Evolutionary conservation across 106 monocot genomes (phyloP).

Genomic region (Vanilla planifolia): DNA sequence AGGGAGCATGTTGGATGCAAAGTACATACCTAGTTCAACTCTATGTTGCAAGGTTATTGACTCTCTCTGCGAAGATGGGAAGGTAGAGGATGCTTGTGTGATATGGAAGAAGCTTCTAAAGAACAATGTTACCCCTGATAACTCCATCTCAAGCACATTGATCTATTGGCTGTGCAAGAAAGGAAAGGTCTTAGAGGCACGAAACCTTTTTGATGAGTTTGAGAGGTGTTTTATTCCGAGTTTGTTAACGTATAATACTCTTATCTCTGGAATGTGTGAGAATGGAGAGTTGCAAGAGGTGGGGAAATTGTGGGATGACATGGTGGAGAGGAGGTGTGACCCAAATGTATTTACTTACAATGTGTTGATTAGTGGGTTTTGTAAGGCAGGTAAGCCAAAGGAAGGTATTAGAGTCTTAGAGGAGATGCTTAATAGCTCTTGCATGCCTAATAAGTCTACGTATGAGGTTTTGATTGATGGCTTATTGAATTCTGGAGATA

Average conservation of each 20-base stretch:
- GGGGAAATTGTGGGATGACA: slow-evolving; percentile 79
- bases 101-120: slow-evolving; percentile 63
- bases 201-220: slow-evolving; percentile 62
- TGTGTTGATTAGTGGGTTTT: slow-evolving; percentile 71
- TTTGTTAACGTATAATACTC: slow-evolving; percentile 54
- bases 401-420: slow-evolving; percentile 49
- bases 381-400: slow-evolving; percentile 37
- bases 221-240: slow-evolving; percentile 53
- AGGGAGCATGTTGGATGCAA: slow-evolving; percentile 45
- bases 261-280: slow-evolving; percentile 74
- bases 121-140: slow-evolving; percentile 63
- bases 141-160: slow-evolving; percentile 59
- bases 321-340: slow-evolving; percentile 53
- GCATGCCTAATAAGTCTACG: slow-evolving; percentile 29
- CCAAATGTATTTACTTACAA: slow-evolving; percentile 75
- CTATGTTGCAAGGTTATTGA: slow-evolving; percentile 82
- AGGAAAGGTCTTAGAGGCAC: slow-evolving; percentile 47
- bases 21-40: slow-evolving; percentile 35
- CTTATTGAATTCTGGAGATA: slow-evolving; percentile 25
- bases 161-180: slow-evolving; percentile 82
- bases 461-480: slow-evolving; percentile 44
- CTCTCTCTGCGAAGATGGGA: slow-evolving; percentile 57
- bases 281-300: slow-evolving; percentile 79
- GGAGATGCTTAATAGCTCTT: slow-evolving; percentile 65
- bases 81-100: slow-evolving; percentile 56